A percentile compares a stretch with the other conserved stretches of the same genome.
Conservation (phyloP, 768 basidiomycete genomes). For the Saitozyma podzolica region DNA sequence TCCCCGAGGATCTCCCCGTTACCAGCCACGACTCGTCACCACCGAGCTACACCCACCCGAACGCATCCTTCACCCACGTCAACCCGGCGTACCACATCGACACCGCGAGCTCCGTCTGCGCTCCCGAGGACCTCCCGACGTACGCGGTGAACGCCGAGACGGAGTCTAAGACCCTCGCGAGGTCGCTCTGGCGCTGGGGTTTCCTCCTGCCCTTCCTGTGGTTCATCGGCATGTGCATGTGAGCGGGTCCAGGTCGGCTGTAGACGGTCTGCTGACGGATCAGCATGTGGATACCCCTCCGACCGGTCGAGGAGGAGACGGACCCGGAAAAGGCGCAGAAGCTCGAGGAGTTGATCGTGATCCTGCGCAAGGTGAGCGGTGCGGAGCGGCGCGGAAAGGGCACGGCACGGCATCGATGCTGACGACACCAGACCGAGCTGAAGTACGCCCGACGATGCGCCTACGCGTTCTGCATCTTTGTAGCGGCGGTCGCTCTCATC, state of each 20-base stretch:
- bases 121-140: slow-evolving; percentile 30
- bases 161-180: slow-evolving; percentile 44
- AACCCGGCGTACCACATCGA: not conserved
- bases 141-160: slow-evolving; percentile 36
- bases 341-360: slow-evolving; percentile 43
- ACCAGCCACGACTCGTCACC: no score
- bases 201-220: slow-evolving; percentile 40
- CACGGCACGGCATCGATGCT: not conserved
- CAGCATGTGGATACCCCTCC: slow-evolving; percentile 45
- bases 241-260: slow-evolving; percentile 9
- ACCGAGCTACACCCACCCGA: not conserved
- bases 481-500: not conserved
- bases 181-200: slow-evolving; percentile 40
- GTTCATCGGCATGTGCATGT: slow-evolving; percentile 44
- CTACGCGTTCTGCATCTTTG: slow-evolving; percentile 23
- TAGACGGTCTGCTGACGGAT: not conserved
- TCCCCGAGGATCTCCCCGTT: no score
- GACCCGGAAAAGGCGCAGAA: slow-evolving; percentile 44
- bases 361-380: slow-evolving; percentile 37
- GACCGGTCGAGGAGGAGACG: slow-evolving; percentile 34
- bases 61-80: not conserved
- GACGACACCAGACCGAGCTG: slow-evolving; percentile 36
- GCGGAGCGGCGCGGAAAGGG: not conserved
- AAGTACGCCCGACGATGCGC: slow-evolving; percentile 42
- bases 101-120: not conserved